Evolutionary conservation across 2,329 filamentous ascomycete species (phyloP).

Genomic region (Gnomoniopsis sp.): DNA sequence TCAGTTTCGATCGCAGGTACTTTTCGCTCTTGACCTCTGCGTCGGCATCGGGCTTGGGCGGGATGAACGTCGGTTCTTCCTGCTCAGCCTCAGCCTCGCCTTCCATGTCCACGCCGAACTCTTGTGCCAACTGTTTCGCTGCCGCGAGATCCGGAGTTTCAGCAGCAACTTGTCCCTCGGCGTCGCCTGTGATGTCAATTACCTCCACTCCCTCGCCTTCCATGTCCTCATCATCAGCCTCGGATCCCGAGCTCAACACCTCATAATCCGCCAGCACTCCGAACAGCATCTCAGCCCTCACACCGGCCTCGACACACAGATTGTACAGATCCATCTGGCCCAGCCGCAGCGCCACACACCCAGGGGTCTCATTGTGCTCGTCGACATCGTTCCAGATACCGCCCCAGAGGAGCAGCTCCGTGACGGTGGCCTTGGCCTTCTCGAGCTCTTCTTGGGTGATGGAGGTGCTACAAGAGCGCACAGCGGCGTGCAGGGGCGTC

Average conservation of each 20-base stretch:
- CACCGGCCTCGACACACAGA: constrained; percentile 82
- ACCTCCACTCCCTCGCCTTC: constrained; percentile 17
- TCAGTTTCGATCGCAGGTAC: constrained; percentile 66
- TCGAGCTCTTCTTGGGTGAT: constrained; percentile 39
- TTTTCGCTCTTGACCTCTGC: constrained; percentile 58
- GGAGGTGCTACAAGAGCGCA: constrained; percentile 64
- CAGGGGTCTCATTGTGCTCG: constrained; percentile 81
- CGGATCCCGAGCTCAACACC: constrained; percentile 56
- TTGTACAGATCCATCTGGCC: constrained; percentile 71
- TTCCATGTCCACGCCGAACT: constrained; percentile 4
- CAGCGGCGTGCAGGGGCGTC: constrained; percentile 85
- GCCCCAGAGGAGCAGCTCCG: constrained; percentile 77
- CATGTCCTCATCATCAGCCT: constrained; percentile 44
- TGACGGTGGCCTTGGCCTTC: constrained; percentile 64
- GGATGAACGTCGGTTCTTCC: constrained; percentile 32
- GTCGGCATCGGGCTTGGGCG: constrained; percentile 32
- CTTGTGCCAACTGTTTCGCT: constrained; percentile 19
- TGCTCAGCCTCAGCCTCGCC: constrained; percentile 18
- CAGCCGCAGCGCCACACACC: constrained; percentile 74
- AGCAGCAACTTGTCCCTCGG: constrained; percentile 28
- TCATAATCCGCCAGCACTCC: constrained; percentile 80
- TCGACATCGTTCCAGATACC: constrained; percentile 98
- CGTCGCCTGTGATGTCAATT: constrained; percentile 9
- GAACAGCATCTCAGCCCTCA: constrained; percentile 84
- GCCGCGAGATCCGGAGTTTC: constrained; percentile 28